Base-by-base conservation (phyloP, 2,329 filamentous ascomycete species). In the Aspergillus oerlinghausenensis region DNA sequence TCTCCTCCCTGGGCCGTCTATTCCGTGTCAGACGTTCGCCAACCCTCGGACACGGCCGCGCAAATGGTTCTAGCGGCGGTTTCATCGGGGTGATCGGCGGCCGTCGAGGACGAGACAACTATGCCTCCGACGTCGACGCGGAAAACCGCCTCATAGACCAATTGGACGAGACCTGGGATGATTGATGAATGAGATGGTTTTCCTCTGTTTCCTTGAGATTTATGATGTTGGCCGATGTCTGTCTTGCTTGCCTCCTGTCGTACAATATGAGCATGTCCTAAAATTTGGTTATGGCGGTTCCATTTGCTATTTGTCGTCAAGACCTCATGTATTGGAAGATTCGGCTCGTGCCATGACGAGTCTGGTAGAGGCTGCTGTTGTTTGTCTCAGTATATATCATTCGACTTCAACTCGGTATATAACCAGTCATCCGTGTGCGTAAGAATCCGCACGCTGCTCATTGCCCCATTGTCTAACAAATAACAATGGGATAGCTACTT, bases 81-180 rank as follows among this genome's bases (percentile, higher is more conserved):
- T 65, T 75, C 50, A 69, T 74, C 35, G 65, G 70, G 38, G 73
- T 68, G 11, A 70, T 75, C 48, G 71, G 70, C 43, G 71, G 73
- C 10, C 68, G 64, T 4, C 61, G 69, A 25, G 62, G 38, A 29
- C 55, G 56, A 48, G 56, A 57, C 14, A 40, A 21, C 40, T 21
- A 51, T 25, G 49, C 17, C 28, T 29, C 48, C 17, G 60, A 78
- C 50, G 75, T 83, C 6, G 93, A 97, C 57, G 92, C 92, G 55
- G 94, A 97, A 76, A 97, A 97, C 73, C 80, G 92, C 61, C 77
- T 97, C 65, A 97, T 99, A 72, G 93, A 97, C 73, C 91, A 97
- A 74, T 80, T 97, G 58, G 94, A 97, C 68, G 93, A 97, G 73
- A 92, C 97, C 71, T 97, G 93, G 93, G 92, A 97, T 65, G 92